Base-by-base conservation (phyloP, 768 basidiomycete genomes). In the Tricholoma sp. region DNA sequence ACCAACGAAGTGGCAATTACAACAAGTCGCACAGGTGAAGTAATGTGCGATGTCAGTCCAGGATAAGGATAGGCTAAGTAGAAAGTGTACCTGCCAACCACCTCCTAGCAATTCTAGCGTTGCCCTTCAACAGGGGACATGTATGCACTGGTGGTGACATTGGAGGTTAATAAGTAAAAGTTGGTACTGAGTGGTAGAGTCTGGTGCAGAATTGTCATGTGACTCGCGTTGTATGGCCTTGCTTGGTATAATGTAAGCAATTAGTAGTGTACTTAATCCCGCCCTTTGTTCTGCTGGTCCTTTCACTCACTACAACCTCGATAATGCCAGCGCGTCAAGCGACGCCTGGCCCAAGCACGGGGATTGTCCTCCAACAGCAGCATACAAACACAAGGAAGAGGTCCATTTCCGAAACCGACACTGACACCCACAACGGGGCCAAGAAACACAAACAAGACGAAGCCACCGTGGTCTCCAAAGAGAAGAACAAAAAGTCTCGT, bases 261-360 rank as follows among this genome's bases (percentile, higher is more conserved):
- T 41, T 41, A 41, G 39, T 15, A 41, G 3, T 41, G 32, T 37
- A 37, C 20, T 8, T 11, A 39, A 7, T 32, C 24, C 24, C 24
- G 17, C 28, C 10, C 31, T 52, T 41, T 41, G 37, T 34, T 17
- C n/a, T 34, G 24, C 50, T n/a, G 33, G 50, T 34, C 50, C 24
- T 24, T n/a, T 6, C 8, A 34, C 20, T 31, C 41, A 48, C 47
- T 4, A 31, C 47, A n/a, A 32, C 47, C 15, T 42, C 29, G 28
- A 54, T 18, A 28, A 63, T 64, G 63, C 63, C 70, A 55, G 69
- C 72, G 68, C 73, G 72, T 61, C 70, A 70, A 64, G 56, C 71
- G 9, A 72, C 72, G 15, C 71, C 72, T 31, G 68, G 67, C 49
- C 59, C 73, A 32, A 72, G 65, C 54, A 63, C 39, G 39, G 56